Evolutionary conservation across 495 filamentous ascomycete genomes (phyloP).

Genomic region (Neurospora sp.): DNA sequence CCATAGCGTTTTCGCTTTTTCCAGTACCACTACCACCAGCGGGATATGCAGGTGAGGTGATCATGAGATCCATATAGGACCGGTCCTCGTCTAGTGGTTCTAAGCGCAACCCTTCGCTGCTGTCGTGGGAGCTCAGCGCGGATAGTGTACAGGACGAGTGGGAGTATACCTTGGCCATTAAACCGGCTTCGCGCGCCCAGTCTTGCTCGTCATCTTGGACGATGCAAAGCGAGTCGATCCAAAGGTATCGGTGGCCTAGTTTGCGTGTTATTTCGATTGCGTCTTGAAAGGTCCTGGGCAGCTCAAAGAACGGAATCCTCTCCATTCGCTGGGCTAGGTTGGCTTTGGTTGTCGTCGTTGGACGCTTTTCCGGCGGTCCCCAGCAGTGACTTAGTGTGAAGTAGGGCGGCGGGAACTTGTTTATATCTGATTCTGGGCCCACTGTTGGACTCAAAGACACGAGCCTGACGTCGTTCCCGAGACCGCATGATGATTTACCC

Average conservation of each 20-base stretch:
- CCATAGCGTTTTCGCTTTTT: background rate
- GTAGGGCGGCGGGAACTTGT: background rate
- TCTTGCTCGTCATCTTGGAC: background rate
- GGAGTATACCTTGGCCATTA: background rate
- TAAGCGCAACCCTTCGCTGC: rapidly evolving
- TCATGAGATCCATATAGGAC: background rate
- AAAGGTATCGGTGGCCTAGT: background rate
- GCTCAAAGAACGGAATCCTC: background rate
- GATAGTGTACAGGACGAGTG: background rate
- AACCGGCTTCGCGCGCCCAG: background rate
- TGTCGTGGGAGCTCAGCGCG: background rate
- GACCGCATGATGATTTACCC: background rate
- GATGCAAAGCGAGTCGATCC: background rate
- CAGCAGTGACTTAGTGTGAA: background rate
- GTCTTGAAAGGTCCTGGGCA: background rate
- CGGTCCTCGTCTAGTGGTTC: background rate
- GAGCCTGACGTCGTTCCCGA: background rate
- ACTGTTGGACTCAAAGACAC: background rate
- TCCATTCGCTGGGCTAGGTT: background rate
- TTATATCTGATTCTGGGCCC: background rate
- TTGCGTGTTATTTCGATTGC: background rate
- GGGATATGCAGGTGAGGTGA: background rate
- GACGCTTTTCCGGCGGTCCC: background rate
- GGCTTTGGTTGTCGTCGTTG: background rate
- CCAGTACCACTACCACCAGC: background rate